Base-by-base conservation (phyloP, 805 yeast genomes). In the Candida sanyiensis region DNA sequence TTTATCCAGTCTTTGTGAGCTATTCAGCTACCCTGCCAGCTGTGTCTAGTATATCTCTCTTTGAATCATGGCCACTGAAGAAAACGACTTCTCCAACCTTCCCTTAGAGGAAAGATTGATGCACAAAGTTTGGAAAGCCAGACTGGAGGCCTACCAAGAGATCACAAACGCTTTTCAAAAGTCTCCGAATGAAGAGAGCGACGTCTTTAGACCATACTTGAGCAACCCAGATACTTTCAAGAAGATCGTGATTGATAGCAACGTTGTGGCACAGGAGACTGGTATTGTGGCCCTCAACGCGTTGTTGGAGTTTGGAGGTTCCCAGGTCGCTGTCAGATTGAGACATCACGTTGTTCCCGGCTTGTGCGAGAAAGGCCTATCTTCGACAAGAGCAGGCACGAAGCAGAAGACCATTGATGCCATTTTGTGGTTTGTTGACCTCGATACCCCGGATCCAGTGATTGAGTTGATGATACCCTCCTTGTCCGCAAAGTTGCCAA, bases 221-320 rank as follows among this genome's bases (percentile, higher is more conserved):
- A 53, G 60, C 13, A 71, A 67, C 39, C 81, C 87, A 0, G 80
- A 74, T 8, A 37, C 71, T 3, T 65, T 80, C 51, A 77, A 73
- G 48, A 67, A 68, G 47, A 70, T 80, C 28, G 79, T 83, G 7
- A 67, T 75, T 3, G 98, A 93, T 56, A 58, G 81, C 23, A 93
- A 93, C 56, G 96, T 88, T 15, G 93, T 83, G 13, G 95, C 97
- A 0, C 95, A 88, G 47, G 97, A 93, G 53, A 65, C 81, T 2
- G 97, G 86, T 5, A 64, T 87, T 16, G 57, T 63, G 3, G 70
- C 83, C 7, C 57, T 86, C 6, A 61, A 61, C 11, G 67, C 75
- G 5, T 72, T 75, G 50, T 61, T 83, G 30, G 73, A 75, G 50
- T 72, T 59, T 51, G 83, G 84, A 2, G 81, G 80, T 0, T 40